Base-by-base conservation (phyloP, 2,329 filamentous ascomycete genomes). In the Botrytis byssoidea region DNA sequence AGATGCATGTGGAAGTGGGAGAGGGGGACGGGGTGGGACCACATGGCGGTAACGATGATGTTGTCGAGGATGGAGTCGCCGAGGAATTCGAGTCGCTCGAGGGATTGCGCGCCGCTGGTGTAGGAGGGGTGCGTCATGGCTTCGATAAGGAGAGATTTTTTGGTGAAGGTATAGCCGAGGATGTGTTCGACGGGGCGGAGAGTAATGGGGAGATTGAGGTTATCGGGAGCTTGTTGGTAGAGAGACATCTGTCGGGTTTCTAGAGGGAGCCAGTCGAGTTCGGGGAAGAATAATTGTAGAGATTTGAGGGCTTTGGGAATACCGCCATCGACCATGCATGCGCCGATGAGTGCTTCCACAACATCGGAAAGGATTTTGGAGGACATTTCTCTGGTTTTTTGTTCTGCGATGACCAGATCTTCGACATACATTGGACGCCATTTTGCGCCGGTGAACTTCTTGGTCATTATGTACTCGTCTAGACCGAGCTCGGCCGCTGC, bases 331-430 rank as follows among this genome's bases (percentile, higher is more conserved):
- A 92, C 75, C 77, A 88, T 94, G 0, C 92, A 88, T 0, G 90
- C 92, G 1, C 94, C 95, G 32, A 98, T 91, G 0, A 98, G 84
- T 0, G 95, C 89, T 80, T 98, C 95, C 0, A 97, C 87, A 0
- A 98, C 91, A 78, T 98, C 95, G 5, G 95, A 95, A 12, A 98
- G 86, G 0, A 89, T 89, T 80, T 98, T 98, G 1, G 90, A 92
- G 0, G 93, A 92, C 46, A 94, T 80, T 64, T 78, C 82, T 75
- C 72, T 74, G 71, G 67, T 74, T 44, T 22, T 68, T 71, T 74
- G 79, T 40, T 68, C 48, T 7, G 79, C 72, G 59, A 71, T 68
- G 75, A 35, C 48, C 29, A 85, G 74, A 29, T 88, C 83, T 3
- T 83, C 81, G 9, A 88, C 83, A 75, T 92, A 92, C 0, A 87